Evolutionary conservation across 1,284 basidiomycete genomes (phyloP).

Genomic region (Naganishia cerealis): DNA sequence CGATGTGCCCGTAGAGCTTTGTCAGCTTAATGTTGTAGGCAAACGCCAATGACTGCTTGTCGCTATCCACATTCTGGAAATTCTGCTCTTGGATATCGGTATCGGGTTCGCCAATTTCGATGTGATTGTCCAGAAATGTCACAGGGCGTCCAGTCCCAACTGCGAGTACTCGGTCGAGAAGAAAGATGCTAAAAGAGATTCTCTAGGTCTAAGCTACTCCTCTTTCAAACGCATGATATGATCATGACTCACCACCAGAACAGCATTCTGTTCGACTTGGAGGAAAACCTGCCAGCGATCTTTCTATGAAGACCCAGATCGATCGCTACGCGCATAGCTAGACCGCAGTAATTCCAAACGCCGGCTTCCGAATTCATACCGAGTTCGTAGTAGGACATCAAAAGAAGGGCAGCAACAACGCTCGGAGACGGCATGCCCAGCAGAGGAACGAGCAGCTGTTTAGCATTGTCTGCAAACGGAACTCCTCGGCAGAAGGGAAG

Average conservation of each 20-base stretch:
- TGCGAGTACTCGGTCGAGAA: constrained; percentile 27
- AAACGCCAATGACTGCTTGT: constrained; percentile 26
- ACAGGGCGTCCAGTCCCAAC: constrained; percentile 28
- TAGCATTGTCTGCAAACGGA: constrained; percentile 32
- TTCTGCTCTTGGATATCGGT: constrained; percentile 21
- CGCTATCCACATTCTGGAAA: constrained; percentile 25
- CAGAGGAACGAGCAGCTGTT: constrained; percentile 31
- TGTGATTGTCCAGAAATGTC: constrained; percentile 28
- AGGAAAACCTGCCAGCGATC: constrained; percentile 21
- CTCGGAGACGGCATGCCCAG: constrained; percentile 30
- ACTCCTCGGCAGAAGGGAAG: constrained; percentile 31
- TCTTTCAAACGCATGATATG: neutral
- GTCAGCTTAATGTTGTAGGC: constrained; percentile 29
- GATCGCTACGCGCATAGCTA: constrained; percentile 28
- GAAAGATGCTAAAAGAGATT: constrained; percentile 17
- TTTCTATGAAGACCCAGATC: constrained; percentile 25
- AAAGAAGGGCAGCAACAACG: constrained; percentile 28
- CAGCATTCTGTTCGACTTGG: constrained; percentile 23
- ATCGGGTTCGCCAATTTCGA: constrained; percentile 27
- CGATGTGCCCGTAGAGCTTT: constrained; percentile 27
- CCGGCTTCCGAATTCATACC: constrained; percentile 32
- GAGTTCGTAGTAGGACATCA: constrained; percentile 30
- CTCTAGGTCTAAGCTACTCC: neutral
- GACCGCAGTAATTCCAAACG: constrained; percentile 28
- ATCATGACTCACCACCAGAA: constrained; percentile 25